These are phyloP conservation scores for Hygrocybe punicea DNA, from an alignment of 768 basidiomycete species.

Conservation along the genomic window DNA sequence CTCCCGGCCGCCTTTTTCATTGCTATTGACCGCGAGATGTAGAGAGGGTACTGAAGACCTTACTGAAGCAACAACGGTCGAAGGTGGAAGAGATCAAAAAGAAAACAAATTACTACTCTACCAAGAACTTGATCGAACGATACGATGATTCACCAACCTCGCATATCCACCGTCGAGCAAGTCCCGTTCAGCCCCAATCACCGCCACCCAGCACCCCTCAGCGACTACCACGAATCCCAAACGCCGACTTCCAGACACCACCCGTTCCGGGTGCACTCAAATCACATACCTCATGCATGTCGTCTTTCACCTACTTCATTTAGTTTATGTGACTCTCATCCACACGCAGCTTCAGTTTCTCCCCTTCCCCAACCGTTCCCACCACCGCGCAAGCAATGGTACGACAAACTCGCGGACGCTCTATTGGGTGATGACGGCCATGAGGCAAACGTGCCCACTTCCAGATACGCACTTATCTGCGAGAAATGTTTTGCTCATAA, in stretches of 20 bases:
- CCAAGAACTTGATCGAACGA: slow-evolving; percentile 82
- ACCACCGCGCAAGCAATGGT: slow-evolving; percentile 72
- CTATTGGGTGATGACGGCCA: slow-evolving; percentile 76
- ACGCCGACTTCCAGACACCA: background rate
- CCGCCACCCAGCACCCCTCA: slow-evolving; percentile 34
- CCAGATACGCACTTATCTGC: slow-evolving; percentile 82
- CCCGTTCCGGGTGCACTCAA: background rate
- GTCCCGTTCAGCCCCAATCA: slow-evolving; percentile 21
- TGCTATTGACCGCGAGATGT: background rate
- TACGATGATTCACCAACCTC: slow-evolving; percentile 66
- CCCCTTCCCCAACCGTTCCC: slow-evolving; percentile 32
- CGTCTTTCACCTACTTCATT: background rate
- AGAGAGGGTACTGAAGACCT: slow-evolving; percentile 76
- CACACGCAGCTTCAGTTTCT: background rate
- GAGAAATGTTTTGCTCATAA: slow-evolving; percentile 85
- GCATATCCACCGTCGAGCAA: slow-evolving; percentile 39
- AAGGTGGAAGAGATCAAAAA: slow-evolving; percentile 97
- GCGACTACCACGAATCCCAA: background rate
- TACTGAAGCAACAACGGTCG: slow-evolving; percentile 74
- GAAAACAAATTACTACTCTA: slow-evolving; percentile 93
- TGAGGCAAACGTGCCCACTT: slow-evolving; percentile 41
- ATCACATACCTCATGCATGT: background rate
- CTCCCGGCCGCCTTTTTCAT: background rate
- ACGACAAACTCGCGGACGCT: slow-evolving; percentile 84
- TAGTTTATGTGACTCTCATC: background rate